Evolutionary conservation across 192 early-diverging fungal species (phyloP).

Genomic region (Gonapodya sp.): DNA sequence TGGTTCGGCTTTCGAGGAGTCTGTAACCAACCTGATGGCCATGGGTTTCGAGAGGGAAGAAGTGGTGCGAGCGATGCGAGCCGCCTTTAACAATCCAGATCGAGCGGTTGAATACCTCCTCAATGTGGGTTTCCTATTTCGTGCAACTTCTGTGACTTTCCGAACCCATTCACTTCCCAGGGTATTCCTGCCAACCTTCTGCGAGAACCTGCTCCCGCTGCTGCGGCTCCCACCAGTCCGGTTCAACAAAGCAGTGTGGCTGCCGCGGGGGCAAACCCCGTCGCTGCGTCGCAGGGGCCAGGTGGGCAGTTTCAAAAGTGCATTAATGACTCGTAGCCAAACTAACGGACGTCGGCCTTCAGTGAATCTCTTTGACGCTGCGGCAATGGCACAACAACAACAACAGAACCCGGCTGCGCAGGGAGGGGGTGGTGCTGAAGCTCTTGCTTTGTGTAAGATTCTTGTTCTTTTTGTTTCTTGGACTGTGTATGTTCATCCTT

Average conservation of each 20-base stretch:
- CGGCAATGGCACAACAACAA: not conserved
- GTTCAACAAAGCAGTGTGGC: slow-evolving; percentile 12
- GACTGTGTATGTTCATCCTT: no score
- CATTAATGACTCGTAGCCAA: slow-evolving; percentile 11
- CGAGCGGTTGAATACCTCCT: slow-evolving; percentile 93
- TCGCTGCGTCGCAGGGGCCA: slow-evolving; percentile 28
- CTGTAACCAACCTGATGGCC: slow-evolving; percentile 82
- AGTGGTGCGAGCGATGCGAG: slow-evolving; percentile 82
- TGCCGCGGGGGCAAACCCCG: slow-evolving; percentile 9
- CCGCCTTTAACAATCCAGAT: slow-evolving; percentile 95
- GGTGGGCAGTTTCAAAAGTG: slow-evolving; percentile 23
- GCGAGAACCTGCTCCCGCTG: slow-evolving; percentile 33
- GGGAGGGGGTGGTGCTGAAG: not conserved
- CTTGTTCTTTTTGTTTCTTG: no score
- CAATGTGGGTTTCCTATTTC: slow-evolving; percentile 43
- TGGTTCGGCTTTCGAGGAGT: slow-evolving; percentile 67
- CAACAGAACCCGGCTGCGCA: slow-evolving; percentile 10
- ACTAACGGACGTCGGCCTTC: not conserved
- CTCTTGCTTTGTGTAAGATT: not conserved
- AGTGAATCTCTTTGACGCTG: slow-evolving; percentile 12
- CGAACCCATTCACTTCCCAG: slow-evolving; percentile 23
- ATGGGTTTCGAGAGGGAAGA: slow-evolving; percentile 90
- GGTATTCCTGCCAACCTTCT: slow-evolving; percentile 67
- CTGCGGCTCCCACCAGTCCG: slow-evolving; percentile 23
- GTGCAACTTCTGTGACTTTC: not conserved